These are phyloP conservation scores for Chrysoporthe deuterocubensis DNA, from an alignment of 2,329 filamentous ascomycete genomes.

Conservation along the genomic window DNA sequence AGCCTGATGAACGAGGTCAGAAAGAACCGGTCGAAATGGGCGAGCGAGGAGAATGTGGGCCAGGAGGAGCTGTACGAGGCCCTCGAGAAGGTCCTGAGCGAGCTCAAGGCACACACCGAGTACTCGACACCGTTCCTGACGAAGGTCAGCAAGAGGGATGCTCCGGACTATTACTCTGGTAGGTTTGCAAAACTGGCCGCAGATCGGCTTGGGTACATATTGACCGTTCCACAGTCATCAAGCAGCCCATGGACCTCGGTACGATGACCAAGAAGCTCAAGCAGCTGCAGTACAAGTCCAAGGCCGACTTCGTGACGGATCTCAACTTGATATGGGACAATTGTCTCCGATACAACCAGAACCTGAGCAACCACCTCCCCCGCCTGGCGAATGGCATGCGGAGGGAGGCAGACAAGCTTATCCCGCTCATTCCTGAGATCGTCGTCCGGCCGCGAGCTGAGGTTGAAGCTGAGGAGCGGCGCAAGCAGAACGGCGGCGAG, in stretches of 20 bases:
- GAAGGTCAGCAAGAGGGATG: constrained; percentile 94
- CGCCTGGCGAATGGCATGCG: constrained; percentile 96
- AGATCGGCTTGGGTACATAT: neutral
- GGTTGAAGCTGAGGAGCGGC: constrained; percentile 84
- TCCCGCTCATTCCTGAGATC: constrained; percentile 92
- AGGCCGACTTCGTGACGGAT: constrained; percentile 92
- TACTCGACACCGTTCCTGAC: constrained; percentile 96
- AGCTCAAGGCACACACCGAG: constrained; percentile 95
- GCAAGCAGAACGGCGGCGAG: constrained; percentile 84
- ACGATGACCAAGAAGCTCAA: constrained; percentile 98
- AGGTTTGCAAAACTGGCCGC: constrained; percentile 44
- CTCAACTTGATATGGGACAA: constrained; percentile 97
- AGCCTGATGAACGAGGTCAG: constrained; percentile 95
- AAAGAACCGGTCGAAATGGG: constrained; percentile 98
- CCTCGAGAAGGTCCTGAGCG: constrained; percentile 93
- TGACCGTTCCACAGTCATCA: constrained; percentile 70
- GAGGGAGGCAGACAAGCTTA: constrained; percentile 95
- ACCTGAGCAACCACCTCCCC: constrained; percentile 82
- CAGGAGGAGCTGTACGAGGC: constrained; percentile 98
- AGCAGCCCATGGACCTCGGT: constrained; percentile 96
- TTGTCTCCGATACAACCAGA: constrained; percentile 93
- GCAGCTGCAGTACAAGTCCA: constrained; percentile 77
- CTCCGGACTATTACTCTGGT: constrained; percentile 92
- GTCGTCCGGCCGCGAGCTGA: constrained; percentile 88
- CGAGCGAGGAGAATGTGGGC: constrained; percentile 94